Evolutionary conservation across 106 monocot species (phyloP).

Genomic region (Dactylorhiza incarnata): DNA sequence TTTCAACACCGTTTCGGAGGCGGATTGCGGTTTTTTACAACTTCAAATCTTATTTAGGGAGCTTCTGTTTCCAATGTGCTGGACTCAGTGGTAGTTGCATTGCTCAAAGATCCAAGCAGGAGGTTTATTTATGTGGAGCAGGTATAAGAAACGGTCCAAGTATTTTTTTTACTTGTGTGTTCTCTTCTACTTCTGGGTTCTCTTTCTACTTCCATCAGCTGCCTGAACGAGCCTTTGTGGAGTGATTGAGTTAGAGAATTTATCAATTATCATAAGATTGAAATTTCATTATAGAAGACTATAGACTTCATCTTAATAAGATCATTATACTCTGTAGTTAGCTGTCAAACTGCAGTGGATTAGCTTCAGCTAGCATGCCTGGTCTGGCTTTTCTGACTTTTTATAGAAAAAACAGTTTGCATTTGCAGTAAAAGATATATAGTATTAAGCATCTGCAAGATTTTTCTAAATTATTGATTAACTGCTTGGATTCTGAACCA

Average conservation of each 20-base stretch:
- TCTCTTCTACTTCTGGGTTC: neutral
- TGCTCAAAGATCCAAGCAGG: constrained; percentile 28
- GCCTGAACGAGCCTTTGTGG: neutral
- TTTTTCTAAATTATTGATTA: neutral
- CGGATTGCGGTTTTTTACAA: neutral
- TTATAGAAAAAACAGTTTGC: neutral
- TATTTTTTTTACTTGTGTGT: neutral
- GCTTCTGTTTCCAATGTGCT: constrained; percentile 42
- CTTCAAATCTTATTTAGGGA: constrained; percentile 16
- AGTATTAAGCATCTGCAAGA: neutral
- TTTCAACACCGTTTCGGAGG: neutral
- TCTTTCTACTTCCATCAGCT: neutral
- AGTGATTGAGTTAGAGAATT: neutral
- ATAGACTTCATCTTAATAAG: neutral
- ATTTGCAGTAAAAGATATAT: neutral
- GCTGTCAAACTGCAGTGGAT: neutral
- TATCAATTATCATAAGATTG: neutral
- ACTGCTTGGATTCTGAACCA: neutral
- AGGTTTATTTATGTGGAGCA: constrained; percentile 44
- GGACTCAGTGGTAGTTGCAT: constrained; percentile 43
- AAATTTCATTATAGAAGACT: neutral
- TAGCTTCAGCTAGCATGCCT: neutral
- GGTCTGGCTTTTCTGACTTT: neutral
- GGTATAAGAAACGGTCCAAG: constrained; percentile 9
- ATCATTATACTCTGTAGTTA: neutral